These are phyloP conservation scores for Prototheca stagnorum DNA, from an alignment of 163 green algal species.

Conservation along the genomic window DNA sequence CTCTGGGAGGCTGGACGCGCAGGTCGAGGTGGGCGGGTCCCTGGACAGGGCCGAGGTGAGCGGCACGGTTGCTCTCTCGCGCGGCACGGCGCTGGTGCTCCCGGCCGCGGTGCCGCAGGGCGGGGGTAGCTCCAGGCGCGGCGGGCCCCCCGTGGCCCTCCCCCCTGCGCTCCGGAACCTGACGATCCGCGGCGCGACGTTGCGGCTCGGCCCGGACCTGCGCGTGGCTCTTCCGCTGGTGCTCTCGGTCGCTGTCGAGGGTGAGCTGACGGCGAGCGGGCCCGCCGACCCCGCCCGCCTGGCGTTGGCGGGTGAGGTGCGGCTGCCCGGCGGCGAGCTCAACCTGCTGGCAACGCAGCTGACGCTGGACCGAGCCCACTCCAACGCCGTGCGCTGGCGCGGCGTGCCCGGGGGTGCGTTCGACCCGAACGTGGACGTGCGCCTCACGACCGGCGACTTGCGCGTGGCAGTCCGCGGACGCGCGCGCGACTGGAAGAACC, in stretches of 20 bases:
- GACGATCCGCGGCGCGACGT: conserved; percentile 29
- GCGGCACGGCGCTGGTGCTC: conserved; percentile 41
- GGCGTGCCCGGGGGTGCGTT: too few species aligned
- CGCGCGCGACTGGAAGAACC: conserved; percentile 61
- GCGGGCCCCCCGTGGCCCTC: background rate
- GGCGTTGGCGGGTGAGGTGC: conserved; percentile 7
- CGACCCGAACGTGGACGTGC: conserved; percentile 77
- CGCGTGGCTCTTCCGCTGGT: conserved; percentile 77
- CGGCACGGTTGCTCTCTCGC: conserved; percentile 37
- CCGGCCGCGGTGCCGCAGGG: conserved; percentile 2
- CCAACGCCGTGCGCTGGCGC: conserved; percentile 57
- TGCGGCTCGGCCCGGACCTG: conserved; percentile 79
- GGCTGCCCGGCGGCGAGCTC: conserved; percentile 38
- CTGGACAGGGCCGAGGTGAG: conserved; percentile 34
- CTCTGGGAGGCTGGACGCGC: conserved; percentile 40
- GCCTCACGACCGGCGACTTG: conserved; percentile 54
- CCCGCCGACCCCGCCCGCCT: conserved; percentile 13
- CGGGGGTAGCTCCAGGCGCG: conserved; percentile 1
- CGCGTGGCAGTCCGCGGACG: conserved; percentile 42
- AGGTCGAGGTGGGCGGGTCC: conserved; percentile 22
- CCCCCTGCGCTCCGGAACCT: conserved; percentile 9
- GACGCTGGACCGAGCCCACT: conserved; percentile 58
- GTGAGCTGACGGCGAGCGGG: conserved; percentile 43
- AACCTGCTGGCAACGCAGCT: conserved; percentile 92
- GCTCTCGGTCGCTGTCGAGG: conserved; percentile 65